These are phyloP conservation scores for Penicillium lagena DNA, from an alignment of 495 filamentous ascomycete species.

Conservation along the genomic window DNA sequence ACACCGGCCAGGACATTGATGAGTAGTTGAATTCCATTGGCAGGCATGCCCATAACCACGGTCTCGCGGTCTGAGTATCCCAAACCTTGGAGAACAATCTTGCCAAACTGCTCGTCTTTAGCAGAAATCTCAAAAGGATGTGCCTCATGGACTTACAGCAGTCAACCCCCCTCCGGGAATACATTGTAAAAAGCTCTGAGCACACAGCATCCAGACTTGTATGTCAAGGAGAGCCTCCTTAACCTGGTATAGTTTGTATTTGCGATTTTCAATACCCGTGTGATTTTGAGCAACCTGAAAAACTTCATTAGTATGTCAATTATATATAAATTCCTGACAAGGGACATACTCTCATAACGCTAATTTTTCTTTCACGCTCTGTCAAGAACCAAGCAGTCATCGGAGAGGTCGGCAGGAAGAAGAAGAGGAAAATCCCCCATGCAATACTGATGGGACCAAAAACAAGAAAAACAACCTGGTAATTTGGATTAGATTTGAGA, in stretches of 20 bases:
- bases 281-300: conserved; percentile 3
- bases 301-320: background rate
- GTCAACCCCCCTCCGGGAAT: conserved; percentile 6
- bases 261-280: conserved; percentile 1
- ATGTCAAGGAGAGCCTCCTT: conserved; percentile 2
- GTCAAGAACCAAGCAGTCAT: conserved; percentile 4
- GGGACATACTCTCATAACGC: background rate
- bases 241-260: conserved; percentile 6
- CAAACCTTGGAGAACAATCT: conserved; percentile 9
- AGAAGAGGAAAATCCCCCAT: conserved; percentile 1
- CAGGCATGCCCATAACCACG: conserved; percentile 6
- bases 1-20: background rate
- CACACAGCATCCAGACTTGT: conserved; percentile 5
- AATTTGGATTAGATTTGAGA: background rate
- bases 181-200: conserved; percentile 5
- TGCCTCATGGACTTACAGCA: background rate
- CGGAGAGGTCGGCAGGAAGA: conserved; percentile 1
- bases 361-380: background rate
- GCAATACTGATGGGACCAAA: conserved; percentile 1
- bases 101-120: conserved; percentile 3
- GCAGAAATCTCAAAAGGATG: background rate
- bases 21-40: conserved; percentile 4
- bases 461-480: background rate
- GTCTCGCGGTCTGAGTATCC: conserved; percentile 6
- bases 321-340: background rate